A percentile compares a stretch with the other conserved stretches of the same genome.
These are phyloP conservation scores for Chaetomiaceae sp. DNA, from an alignment of 2,329 filamentous ascomycete genomes.

Conservation along the genomic window DNA sequence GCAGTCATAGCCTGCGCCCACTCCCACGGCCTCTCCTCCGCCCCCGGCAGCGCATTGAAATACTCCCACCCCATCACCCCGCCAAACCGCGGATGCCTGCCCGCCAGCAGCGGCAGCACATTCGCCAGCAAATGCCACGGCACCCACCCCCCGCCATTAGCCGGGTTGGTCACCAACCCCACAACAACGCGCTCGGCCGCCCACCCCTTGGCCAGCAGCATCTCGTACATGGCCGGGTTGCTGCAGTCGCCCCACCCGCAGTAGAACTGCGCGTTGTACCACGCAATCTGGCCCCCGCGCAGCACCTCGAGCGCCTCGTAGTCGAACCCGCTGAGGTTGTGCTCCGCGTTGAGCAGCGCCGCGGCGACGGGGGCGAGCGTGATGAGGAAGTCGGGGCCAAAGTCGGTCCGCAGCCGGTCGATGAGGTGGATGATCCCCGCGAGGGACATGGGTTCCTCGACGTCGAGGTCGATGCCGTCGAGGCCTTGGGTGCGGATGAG, in stretches of 20 bases:
- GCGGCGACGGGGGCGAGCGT: conserved; percentile 75
- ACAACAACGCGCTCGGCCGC: conserved; percentile 63
- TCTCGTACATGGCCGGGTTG: conserved; percentile 44
- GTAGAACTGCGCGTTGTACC: conserved; percentile 84
- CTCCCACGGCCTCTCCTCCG: conserved; percentile 58
- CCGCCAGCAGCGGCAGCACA: conserved; percentile 52
- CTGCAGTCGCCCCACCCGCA: conserved; percentile 71
- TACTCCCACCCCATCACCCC: conserved; percentile 88
- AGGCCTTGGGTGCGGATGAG: conserved; percentile 55
- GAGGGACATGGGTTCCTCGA: conserved; percentile 69
- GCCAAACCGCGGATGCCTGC: conserved; percentile 61
- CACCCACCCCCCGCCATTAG: conserved; percentile 64
- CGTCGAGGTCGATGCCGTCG: conserved; percentile 66
- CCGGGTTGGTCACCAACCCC: conserved; percentile 68
- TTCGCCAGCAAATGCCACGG: conserved; percentile 51
- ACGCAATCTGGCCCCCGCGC: conserved; percentile 60
- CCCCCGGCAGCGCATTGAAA: conserved; percentile 65
- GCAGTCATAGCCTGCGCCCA: conserved; percentile 64
- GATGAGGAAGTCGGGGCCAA: conserved; percentile 63
- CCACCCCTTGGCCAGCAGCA: conserved; percentile 55
- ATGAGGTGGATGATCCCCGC: conserved; percentile 58
- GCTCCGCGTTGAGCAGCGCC: conserved; percentile 57
- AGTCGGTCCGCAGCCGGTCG: conserved; percentile 60
- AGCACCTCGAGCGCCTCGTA: conserved; percentile 65
- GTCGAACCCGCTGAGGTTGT: conserved; percentile 69